phyloP scores from a whole-genome alignment of 306 rosid genomes.

The Trifolium subterraneum region DNA sequence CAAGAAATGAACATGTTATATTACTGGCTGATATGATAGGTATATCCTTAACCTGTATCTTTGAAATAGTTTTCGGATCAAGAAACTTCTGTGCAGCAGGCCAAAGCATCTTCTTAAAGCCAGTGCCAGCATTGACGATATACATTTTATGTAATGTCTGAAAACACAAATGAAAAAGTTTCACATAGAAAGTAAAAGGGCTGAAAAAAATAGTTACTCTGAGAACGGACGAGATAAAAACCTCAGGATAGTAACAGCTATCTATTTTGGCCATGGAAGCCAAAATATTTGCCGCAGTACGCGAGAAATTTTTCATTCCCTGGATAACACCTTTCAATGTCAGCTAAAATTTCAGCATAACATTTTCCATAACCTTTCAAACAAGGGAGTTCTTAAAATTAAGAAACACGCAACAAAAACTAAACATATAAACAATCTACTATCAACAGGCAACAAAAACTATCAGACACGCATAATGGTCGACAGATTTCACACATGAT shows the following conservation, averaged over 20 bases:
- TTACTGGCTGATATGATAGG: constrained; percentile 18
- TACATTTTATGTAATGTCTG: constrained; percentile 94
- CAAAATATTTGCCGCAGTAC: constrained; percentile 83
- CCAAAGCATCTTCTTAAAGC: constrained; percentile 96
- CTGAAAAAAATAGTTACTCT: constrained; percentile 23
- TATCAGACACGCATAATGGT: constrained; percentile 8
- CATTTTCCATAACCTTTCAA: constrained; percentile 7
- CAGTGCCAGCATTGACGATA: constrained; percentile 93
- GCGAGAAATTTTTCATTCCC: constrained; percentile 94
- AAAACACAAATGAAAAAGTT: constrained; percentile 28
- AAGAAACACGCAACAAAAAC: background rate
- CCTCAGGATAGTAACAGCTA: constrained; percentile 93
- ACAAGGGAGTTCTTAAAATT: constrained; percentile 22
- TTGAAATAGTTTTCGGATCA: constrained; percentile 78
- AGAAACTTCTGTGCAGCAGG: constrained; percentile 93
- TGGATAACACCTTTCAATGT: constrained; percentile 48
- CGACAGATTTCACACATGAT: constrained; percentile 15
- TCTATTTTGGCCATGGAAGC: constrained; percentile 83
- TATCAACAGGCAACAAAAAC: constrained; percentile 9
- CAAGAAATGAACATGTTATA: constrained; percentile 23
- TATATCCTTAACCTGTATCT: constrained; percentile 77
- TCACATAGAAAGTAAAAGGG: constrained; percentile 30
- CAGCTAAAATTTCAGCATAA: constrained; percentile 33
- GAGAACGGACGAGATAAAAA: constrained; percentile 42
- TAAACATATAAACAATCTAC: constrained; percentile 17